Evolutionary conservation across 2,329 filamentous ascomycete genomes (phyloP).

Genomic region (Alternaria brassicae): DNA sequence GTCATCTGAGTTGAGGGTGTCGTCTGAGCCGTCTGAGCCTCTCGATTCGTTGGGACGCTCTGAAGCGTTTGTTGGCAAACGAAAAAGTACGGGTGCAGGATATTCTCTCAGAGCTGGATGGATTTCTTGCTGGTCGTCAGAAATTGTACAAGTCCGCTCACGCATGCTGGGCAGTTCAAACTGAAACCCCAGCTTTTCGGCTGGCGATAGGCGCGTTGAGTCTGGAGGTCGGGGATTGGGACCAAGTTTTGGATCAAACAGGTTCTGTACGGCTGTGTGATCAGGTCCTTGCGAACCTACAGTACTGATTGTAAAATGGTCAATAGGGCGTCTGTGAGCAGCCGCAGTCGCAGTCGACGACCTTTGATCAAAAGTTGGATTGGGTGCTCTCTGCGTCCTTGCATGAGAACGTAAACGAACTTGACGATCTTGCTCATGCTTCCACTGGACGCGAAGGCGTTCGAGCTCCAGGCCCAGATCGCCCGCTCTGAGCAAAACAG

Average conservation of each 20-base stretch:
- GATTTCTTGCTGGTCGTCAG: not conserved
- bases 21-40: not conserved
- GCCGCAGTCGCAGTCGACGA: not conserved
- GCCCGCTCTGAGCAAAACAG: conserved; percentile 23
- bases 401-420: not conserved
- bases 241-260: conserved; percentile 10
- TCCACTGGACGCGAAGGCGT: conserved; percentile 14
- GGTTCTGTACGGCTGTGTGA: not conserved
- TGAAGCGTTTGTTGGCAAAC: not conserved
- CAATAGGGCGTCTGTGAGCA: not conserved
- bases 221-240: conserved; percentile 15
- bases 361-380: not conserved
- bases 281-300: not conserved
- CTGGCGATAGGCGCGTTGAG: not conserved
- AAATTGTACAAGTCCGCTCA: not conserved
- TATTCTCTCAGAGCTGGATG: not conserved
- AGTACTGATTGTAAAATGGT: not conserved
- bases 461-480: conserved; percentile 34
- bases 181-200: conserved; percentile 10
- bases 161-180: not conserved
- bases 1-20: conserved; percentile 5
- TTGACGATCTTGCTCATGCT: not conserved
- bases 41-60: not conserved
- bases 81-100: not conserved
- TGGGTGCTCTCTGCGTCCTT: not conserved